A percentile compares a stretch with the other conserved stretches of the same genome.
Evolutionary conservation across 2,329 filamentous ascomycete species (phyloP).

Genomic region (Boeremia exigua): DNA sequence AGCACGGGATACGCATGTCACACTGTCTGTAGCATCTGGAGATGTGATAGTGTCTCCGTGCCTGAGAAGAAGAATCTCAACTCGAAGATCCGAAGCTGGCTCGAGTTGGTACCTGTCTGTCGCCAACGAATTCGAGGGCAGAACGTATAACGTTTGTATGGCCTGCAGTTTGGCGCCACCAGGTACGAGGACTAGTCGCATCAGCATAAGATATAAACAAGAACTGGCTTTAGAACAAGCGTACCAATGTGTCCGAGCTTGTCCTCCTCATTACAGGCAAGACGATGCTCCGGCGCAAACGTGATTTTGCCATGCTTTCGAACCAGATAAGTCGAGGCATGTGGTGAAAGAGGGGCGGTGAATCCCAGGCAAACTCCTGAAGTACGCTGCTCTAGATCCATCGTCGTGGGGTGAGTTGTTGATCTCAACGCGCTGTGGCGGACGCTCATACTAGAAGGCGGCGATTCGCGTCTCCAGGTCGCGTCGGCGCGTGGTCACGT

Average conservation of each 20-base stretch:
- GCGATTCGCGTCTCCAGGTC: slow-evolving; percentile 5
- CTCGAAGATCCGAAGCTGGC: slow-evolving; percentile 14
- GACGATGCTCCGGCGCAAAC: slow-evolving; percentile 2
- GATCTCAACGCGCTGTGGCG: slow-evolving; percentile 24
- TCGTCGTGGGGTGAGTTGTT: slow-evolving; percentile 4
- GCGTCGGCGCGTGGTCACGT: slow-evolving; percentile 27
- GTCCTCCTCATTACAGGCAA: not conserved
- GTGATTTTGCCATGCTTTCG: not conserved
- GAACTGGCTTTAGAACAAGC: not conserved
- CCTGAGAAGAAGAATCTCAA: slow-evolving; percentile 40
- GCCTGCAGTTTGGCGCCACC: slow-evolving; percentile 38
- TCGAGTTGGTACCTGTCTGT: slow-evolving; percentile 30
- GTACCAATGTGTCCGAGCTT: slow-evolving; percentile 30
- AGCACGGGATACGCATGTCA: slow-evolving; percentile 27
- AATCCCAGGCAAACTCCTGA: not conserved
- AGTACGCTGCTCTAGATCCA: slow-evolving; percentile 6
- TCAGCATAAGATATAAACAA: not conserved
- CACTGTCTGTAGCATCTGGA: not conserved
- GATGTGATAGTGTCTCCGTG: slow-evolving; percentile 34
- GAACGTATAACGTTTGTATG: slow-evolving; percentile 26
- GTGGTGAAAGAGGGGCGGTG: not conserved
- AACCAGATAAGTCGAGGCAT: not conserved
- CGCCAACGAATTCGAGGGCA: slow-evolving; percentile 16
- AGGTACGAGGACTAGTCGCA: slow-evolving; percentile 21
- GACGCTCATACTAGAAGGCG: not conserved